phyloP scores from a whole-genome alignment of 176 grass and related monocot genomes.

The Musa troglodytarum region DNA sequence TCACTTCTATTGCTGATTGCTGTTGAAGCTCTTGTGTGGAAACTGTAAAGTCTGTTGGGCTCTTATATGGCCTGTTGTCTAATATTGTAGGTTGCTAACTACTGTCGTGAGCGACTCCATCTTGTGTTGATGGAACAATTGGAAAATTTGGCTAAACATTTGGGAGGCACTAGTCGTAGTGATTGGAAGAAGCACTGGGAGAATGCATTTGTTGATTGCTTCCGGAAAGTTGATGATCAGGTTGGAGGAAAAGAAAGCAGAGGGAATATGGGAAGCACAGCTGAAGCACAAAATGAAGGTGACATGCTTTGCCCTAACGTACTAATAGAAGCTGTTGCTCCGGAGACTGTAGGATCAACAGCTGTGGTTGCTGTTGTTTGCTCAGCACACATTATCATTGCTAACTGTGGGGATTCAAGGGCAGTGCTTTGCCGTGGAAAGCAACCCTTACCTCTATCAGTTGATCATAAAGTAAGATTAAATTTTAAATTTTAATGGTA shows the following conservation, averaged over 20 bases:
- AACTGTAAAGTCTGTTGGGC: background rate
- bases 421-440: constrained; percentile 80
- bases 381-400: constrained; percentile 57
- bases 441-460: constrained; percentile 51
- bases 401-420: constrained; percentile 87
- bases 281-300: background rate
- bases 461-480: constrained; percentile 69
- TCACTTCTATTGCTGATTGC: background rate
- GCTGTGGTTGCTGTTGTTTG: constrained; percentile 59
- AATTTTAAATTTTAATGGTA: background rate
- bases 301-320: background rate
- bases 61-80: background rate
- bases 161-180: background rate
- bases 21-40: background rate
- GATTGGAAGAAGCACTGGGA: constrained; percentile 28
- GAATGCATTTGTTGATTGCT: constrained; percentile 18
- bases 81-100: constrained; percentile 22
- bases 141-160: background rate
- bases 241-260: constrained; percentile 18
- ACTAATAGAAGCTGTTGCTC: constrained; percentile 41
- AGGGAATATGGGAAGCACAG: background rate
- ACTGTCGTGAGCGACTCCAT: constrained; percentile 13
- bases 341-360: constrained; percentile 77
- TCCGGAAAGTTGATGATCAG: constrained; percentile 19
- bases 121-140: constrained; percentile 10